Evolutionary conservation across 2,329 filamentous ascomycete species (phyloP), one percentile per base, ranked within the genome.

Genomic region (Nannizziopsis arthrosporioides): DNA sequence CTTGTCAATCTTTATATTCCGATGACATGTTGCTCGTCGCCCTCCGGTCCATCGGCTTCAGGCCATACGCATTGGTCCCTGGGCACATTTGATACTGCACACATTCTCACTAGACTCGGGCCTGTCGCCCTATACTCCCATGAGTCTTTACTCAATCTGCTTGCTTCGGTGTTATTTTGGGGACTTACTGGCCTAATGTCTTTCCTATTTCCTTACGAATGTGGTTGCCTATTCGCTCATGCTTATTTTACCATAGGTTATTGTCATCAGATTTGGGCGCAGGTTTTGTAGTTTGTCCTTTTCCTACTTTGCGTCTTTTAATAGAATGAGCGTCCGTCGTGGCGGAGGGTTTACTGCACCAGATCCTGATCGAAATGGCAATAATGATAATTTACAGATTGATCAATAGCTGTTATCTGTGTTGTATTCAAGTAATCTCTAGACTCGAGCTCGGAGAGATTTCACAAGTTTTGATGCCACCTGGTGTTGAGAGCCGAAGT

Each of bases 101-200:
- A 32, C 37, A 48, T 48, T 45, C 37, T 49, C 44, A 35, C 46
- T 47, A 48, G 48, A 51, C 39, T 38, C 40, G 19, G 51, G 38
- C 39, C 34, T 47, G 31, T 22, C 42, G 45, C 38, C 37, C 19
- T 18, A 22, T 41, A n/a, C 46, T 44, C 40, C 6, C 7, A 27
- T 27, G 19, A 11, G 39, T 34, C 40, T 44, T 48, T 31, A 43
- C 48, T 50, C 31, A 42, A 40, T 42, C 18, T 40, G 37, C 30
- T 30, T 48, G 40, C 46, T 48, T 34, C 27, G 46, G 46, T 48
- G 46, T 48, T 48, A 43, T 48, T 35, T 48, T 43, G 46, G 46
- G 39, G 46, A 44, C 34, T 44, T 48, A 42, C 46, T 42, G 41
- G 46, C 32, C 32, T 35, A 42, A 44, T 48, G 39, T 43, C 38